Base-by-base conservation (phyloP, 176 grass and related monocot genomes). In the Elymus sibiricus region DNA sequence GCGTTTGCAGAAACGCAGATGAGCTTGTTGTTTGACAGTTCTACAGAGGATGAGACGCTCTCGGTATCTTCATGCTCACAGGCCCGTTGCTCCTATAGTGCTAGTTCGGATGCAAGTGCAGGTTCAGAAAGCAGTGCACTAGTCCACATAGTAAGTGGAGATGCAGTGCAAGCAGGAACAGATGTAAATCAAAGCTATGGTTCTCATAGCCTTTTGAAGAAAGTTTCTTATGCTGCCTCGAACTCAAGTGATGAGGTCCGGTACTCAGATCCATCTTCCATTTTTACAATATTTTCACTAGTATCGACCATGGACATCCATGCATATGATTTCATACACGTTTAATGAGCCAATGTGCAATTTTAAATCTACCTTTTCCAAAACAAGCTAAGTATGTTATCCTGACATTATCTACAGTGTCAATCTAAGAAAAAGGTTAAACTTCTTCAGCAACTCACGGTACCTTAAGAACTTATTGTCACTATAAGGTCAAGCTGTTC, bases 401-500 rank as follows among this genome's bases (percentile, higher is more conserved):
- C 34, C 42, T 83, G 58, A 86, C 55, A 27, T 77, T 63, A 61
- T 51, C 43, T 85, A 46, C 88, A 98, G 96, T 63, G 27, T 82
- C 83, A 85, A 77, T 75, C 88, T 56, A 98, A 89, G 90, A 92
- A 90, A 89, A 78, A 91, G 85, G 86, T 88, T 64, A 21, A n/a
- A 35, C 9, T 79, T 70, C 49, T 69, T 60, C 9, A n/a, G 11
- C 76, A 60, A n/a, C 13, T 26, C 43, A 27, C 44, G 21, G 6
- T 67, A 46, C 34, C 25, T 74, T 31, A 27, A 70, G 29, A 22
- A 70, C 11, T 77, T 82, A 32, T n/a, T 32, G 21, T 67, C n/a
- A 29, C 4, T 35, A 28, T 39, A 27, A 74, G 44, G 13, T 43
- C 26, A 26, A 80, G 58, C 14, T 74, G 34, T 26, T 74, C 35